Conservation (phyloP, 305 asterid genomes). For the Fraxinus ornus region DNA sequence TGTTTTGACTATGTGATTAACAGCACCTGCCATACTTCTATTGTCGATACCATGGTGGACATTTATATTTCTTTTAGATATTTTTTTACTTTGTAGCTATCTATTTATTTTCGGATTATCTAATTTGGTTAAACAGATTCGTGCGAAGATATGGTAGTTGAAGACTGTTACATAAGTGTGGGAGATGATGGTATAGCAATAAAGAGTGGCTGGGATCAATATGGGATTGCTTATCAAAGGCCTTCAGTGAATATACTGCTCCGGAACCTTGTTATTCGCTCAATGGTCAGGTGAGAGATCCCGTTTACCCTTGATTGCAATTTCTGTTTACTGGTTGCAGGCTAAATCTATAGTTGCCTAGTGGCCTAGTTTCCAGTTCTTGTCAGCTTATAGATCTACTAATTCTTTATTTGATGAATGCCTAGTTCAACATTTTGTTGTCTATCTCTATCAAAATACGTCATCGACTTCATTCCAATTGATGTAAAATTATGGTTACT, state of each 20-base stretch:
- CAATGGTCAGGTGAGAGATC: slow-evolving; percentile 10
- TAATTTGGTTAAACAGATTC: slow-evolving; percentile 10
- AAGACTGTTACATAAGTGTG: slow-evolving; percentile 24
- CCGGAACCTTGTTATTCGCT: slow-evolving; percentile 17
- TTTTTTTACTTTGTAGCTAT: background rate
- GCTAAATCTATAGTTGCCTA: background rate
- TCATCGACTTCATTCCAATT: background rate
- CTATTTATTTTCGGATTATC: too few relatives aligned
- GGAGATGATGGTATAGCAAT: slow-evolving; percentile 28
- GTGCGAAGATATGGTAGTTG: slow-evolving; percentile 18
- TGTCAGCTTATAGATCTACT: background rate
- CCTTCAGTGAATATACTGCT: background rate
- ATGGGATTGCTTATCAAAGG: slow-evolving; percentile 21
- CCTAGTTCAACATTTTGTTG: background rate
- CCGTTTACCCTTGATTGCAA: background rate
- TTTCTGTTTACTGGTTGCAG: background rate
- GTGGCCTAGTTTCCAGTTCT: background rate
- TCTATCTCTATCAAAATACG: background rate
- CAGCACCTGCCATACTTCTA: background rate
- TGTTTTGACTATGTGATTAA: background rate
- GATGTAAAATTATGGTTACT: background rate
- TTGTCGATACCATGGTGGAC: background rate
- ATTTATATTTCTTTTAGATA: background rate
- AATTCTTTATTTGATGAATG: background rate
- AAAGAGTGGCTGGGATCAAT: slow-evolving; percentile 30